phyloP scores from a whole-genome alignment of 345 rosid species.

The Excoecaria agallocha region DNA sequence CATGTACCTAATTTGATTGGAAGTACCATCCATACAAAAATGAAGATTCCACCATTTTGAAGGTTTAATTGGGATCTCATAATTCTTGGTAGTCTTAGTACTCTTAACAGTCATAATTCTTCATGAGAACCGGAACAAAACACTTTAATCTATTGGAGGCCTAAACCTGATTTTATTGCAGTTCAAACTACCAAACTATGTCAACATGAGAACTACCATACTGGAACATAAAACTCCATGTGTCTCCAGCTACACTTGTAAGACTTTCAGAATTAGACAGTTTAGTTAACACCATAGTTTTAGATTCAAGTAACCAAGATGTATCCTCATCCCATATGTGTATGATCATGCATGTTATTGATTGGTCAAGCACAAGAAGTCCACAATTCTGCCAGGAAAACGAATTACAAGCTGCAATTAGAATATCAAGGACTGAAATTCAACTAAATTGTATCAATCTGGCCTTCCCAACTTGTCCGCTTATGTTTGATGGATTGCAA shows the following conservation, averaged over 20 bases:
- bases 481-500: neutral
- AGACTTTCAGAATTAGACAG: slow-evolving; percentile 1
- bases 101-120: neutral
- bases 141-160: neutral
- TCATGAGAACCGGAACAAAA: neutral
- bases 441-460: neutral
- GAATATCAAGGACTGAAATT: neutral
- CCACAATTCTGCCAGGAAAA: slow-evolving; percentile 1
- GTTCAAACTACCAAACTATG: neutral
- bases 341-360: neutral
- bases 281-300: neutral
- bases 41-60: too few species aligned
- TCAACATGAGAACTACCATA: neutral
- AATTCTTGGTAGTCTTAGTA: neutral
- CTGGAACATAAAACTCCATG: neutral
- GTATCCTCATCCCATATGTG: neutral
- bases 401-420: neutral
- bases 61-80: neutral
- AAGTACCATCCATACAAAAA: neutral
- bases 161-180: too few species aligned
- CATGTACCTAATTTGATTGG: neutral
- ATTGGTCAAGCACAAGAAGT: neutral
- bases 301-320: neutral
- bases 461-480: neutral
- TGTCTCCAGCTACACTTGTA: neutral